Conservation (phyloP, 2,329 filamentous ascomycete species). For the Lithohypha guttulata region DNA sequence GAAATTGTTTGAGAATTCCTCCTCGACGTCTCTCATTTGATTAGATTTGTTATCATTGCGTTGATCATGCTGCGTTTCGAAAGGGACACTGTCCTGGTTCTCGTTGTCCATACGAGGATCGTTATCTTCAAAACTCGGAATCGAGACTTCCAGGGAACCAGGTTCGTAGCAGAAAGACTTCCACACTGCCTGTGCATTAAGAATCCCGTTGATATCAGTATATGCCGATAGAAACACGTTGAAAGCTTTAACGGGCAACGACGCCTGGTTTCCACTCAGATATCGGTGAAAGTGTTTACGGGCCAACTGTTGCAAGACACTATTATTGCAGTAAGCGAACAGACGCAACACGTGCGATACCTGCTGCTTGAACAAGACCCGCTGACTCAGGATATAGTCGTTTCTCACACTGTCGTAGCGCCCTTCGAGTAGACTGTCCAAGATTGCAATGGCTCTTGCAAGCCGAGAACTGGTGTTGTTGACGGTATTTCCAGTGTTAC, state of each 20-base stretch:
- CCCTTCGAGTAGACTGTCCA: constrained; percentile 5
- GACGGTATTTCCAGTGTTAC: no score
- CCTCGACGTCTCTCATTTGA: no score
- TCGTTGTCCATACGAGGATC: no score
- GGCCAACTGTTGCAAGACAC: constrained; percentile 9
- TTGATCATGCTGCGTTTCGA: no score
- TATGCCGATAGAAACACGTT: constrained; percentile 39
- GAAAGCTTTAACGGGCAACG: constrained; percentile 14
- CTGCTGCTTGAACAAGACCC: constrained; percentile 16
- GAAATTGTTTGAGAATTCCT: no score
- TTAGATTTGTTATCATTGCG: no score
- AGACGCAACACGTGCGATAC: constrained; percentile 17
- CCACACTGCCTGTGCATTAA: constrained; percentile 38
- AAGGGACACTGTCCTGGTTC: no score
- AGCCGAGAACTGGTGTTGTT: neutral
- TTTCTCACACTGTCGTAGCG: constrained; percentile 11
- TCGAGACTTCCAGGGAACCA: neutral
- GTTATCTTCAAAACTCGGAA: neutral
- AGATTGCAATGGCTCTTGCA: neutral
- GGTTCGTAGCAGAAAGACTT: constrained; percentile 36
- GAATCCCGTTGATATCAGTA: constrained; percentile 38
- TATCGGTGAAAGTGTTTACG: constrained; percentile 10
- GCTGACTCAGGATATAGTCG: constrained; percentile 14
- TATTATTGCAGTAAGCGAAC: constrained; percentile 10
- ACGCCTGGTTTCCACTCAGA: constrained; percentile 14